phyloP scores from a whole-genome alignment of 2,329 filamentous ascomycete genomes.

The Domatiomyces globalis region DNA sequence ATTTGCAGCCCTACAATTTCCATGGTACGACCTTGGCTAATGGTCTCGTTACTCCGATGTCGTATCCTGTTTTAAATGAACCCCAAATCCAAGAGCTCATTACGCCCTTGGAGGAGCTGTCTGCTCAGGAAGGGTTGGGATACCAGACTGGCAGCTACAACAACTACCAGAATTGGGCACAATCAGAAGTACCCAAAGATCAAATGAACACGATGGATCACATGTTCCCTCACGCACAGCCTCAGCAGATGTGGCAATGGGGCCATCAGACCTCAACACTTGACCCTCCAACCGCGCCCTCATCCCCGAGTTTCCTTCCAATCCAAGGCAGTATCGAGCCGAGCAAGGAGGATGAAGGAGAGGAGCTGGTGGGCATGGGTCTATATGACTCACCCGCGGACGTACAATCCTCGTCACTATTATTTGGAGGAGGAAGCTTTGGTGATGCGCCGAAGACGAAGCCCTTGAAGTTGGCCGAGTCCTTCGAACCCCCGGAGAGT shows the following conservation, averaged over 20 bases:
- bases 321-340: conserved; percentile 6
- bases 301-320: conserved; percentile 14
- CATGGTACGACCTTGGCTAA: conserved; percentile 13
- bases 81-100: conserved; percentile 16
- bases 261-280: conserved; percentile 1
- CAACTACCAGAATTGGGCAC: conserved; percentile 5
- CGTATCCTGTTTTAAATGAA: conserved; percentile 12
- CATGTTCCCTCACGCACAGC: neutral
- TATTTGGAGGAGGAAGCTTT: conserved; percentile 7
- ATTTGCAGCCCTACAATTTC: conserved; percentile 5
- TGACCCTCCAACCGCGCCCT: conserved; percentile 13
- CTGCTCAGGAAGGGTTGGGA: conserved; percentile 2
- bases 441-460: conserved; percentile 4
- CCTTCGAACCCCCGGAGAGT: conserved; percentile 12
- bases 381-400: conserved; percentile 19
- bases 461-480: conserved; percentile 17
- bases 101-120: conserved; percentile 12
- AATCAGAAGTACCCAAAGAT: conserved; percentile 1
- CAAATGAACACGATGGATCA: neutral
- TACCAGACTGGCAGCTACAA: conserved; percentile 3
- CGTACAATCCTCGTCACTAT: conserved; percentile 14
- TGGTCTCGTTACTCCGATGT: conserved; percentile 16
- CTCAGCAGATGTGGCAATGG: conserved; percentile 4
- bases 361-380: conserved; percentile 19
- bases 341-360: conserved; percentile 1